Base-by-base conservation (phyloP, 768 basidiomycete genomes). In the Lanmaoa pseudosensibilis region DNA sequence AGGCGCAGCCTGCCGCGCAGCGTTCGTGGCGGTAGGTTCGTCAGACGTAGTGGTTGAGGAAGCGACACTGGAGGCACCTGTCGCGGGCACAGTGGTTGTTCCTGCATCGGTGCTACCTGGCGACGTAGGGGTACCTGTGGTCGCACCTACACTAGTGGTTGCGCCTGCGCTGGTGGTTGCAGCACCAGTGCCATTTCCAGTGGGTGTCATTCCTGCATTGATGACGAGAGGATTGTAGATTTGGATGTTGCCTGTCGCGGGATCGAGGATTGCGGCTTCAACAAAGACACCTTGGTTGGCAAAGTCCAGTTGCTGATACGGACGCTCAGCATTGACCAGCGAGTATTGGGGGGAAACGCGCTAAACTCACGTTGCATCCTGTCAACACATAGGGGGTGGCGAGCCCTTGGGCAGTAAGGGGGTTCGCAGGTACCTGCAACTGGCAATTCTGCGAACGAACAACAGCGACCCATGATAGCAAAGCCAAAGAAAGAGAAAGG, bases 221-320 rank as follows among this genome's bases (percentile, higher is more conserved):
- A 68, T 70, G 19, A 68, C 67, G n/a, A 68, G 69, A 21, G 67
- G 67, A 46, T 4, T 67, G 25, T 68, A 68, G 13, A 70, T 69
- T 30, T 70, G 59, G 23, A 69, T 63, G 19, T 36, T 43, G 18
- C 67, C 68, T 16, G 67, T 70, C 5, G 66, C 57, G 3, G 68
- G 68, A 54, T 70, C 67, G 15, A 70, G 58, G 33, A 69, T 70
- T n/a, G 61, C 68, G 1, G 69, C 67, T 44, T 69, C 67, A 5
- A 70, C 67, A 21, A 69, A 69, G 36, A 27, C 44, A 0, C 67
- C 67, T 49, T 69, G 32, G 21, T 69, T 57, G 16, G 69, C 59
- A 43, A 70, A 69, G 39, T 69, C 56, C 2, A 70, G 3, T 69
- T 69, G 67, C 67, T 68, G 23, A 48, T 19, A 34, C n/a, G n/a